A percentile compares a stretch with the other conserved stretches of the same genome.
These are phyloP conservation scores for Comarum palustre DNA, from an alignment of 306 rosid genomes.

Conservation along the genomic window DNA sequence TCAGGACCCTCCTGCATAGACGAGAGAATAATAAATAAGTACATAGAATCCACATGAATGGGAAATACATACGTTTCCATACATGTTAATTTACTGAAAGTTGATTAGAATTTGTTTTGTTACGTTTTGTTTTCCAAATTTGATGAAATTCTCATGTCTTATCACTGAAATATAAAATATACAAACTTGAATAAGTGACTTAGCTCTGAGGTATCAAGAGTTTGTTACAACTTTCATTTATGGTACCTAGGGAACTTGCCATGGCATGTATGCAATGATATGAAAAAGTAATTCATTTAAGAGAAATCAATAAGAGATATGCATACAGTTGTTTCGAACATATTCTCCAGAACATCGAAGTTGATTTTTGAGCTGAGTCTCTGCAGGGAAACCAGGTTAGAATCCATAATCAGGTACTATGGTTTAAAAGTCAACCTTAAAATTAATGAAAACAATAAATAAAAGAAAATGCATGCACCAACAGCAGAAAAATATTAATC, in stretches of 20 bases:
- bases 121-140: background rate
- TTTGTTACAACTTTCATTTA: background rate
- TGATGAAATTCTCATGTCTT: background rate
- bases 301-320: background rate
- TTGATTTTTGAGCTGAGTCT: conserved; percentile 22
- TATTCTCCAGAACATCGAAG: conserved; percentile 2
- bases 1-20: conserved; percentile 15
- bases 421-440: background rate
- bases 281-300: background rate
- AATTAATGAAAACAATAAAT: background rate
- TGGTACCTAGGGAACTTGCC: background rate
- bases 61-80: background rate
- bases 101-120: background rate
- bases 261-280: background rate
- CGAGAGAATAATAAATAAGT: background rate
- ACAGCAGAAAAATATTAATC: background rate
- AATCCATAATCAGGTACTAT: background rate
- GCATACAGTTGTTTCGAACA: conserved; percentile 12
- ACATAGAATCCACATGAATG: background rate
- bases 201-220: background rate
- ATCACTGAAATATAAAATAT: no score
- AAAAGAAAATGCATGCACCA: background rate
- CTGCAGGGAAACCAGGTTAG: conserved; percentile 15
- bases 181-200: no score
- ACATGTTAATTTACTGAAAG: background rate